phyloP scores from a whole-genome alignment of 345 rosid genomes.

The Rhizophora mangle region DNA sequence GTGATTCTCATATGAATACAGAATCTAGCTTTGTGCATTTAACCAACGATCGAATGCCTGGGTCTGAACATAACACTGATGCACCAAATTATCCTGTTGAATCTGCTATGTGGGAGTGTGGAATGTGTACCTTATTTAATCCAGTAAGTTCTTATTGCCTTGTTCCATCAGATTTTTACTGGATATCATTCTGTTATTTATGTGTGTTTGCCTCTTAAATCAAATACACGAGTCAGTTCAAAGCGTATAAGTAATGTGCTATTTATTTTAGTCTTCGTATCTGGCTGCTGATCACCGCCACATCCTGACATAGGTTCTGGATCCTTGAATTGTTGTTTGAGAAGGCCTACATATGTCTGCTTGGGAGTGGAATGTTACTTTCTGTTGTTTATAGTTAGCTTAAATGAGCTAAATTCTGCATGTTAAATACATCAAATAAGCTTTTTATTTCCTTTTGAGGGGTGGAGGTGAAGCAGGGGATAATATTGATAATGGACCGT shows the following conservation, averaged over 20 bases:
- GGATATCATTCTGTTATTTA: background rate
- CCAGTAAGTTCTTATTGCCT: slow-evolving; percentile 39
- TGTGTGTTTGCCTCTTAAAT: background rate
- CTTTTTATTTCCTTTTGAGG: background rate
- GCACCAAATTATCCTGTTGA: slow-evolving; percentile 28
- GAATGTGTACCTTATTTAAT: slow-evolving; percentile 68
- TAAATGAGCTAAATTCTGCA: background rate
- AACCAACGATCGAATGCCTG: slow-evolving; percentile 23
- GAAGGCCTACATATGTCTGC: background rate
- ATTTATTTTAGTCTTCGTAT: background rate
- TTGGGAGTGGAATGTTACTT: background rate
- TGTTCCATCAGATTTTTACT: background rate
- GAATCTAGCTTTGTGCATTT: slow-evolving; percentile 38
- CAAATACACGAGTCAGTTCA: background rate
- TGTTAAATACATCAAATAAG: background rate
- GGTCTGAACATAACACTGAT: slow-evolving; percentile 18
- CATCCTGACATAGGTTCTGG: too few relatives aligned
- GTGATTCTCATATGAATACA: slow-evolving; percentile 2
- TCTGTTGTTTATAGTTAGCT: background rate
- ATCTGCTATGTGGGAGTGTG: slow-evolving; percentile 65
- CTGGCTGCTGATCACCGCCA: too few relatives aligned
- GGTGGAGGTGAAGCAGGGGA: too few relatives aligned
- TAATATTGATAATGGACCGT: too few relatives aligned
- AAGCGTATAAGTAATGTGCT: background rate
- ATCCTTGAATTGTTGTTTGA: background rate